phyloP scores from a whole-genome alignment of 2,329 filamentous ascomycete species.

The Basipetospora sp. region DNA sequence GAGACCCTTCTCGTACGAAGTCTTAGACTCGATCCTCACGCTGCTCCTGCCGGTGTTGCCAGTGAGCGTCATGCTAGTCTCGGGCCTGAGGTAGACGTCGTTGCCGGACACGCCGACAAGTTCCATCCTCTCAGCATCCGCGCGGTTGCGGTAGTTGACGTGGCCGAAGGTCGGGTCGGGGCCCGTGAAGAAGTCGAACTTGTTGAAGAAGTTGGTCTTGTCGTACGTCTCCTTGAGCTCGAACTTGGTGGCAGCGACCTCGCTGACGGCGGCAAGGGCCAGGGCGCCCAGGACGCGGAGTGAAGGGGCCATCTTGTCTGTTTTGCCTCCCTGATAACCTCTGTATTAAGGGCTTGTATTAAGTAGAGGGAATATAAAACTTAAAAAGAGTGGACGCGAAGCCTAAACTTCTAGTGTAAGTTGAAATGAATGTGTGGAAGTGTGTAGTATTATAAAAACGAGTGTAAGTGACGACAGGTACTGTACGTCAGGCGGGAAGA shows the following conservation, averaged over 20 bases:
- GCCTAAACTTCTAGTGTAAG: too few species aligned
- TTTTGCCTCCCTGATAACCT: too few species aligned
- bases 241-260: conserved; percentile 4
- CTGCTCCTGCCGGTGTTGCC: conserved; percentile 29
- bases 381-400: too few species aligned
- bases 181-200: conserved; percentile 28
- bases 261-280: conserved; percentile 3
- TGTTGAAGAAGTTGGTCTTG: conserved; percentile 29
- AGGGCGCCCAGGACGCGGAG: conserved; percentile 1
- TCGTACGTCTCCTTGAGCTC: conserved; percentile 7
- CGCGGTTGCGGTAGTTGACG: conserved; percentile 36
- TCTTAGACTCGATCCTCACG: conserved; percentile 50
- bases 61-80: conserved; percentile 15
- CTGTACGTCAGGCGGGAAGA: too few species aligned
- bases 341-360: too few species aligned
- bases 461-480: too few species aligned
- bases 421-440: too few species aligned
- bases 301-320: background rate
- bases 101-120: conserved; percentile 19
- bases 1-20: conserved; percentile 48
- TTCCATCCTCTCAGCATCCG: conserved; percentile 20
- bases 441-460: too few species aligned
- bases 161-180: conserved; percentile 50
- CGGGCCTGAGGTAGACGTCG: conserved; percentile 26
- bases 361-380: too few species aligned